Evolutionary conservation across 495 filamentous ascomycete genomes (phyloP).

Genomic region (Podospora comata): DNA sequence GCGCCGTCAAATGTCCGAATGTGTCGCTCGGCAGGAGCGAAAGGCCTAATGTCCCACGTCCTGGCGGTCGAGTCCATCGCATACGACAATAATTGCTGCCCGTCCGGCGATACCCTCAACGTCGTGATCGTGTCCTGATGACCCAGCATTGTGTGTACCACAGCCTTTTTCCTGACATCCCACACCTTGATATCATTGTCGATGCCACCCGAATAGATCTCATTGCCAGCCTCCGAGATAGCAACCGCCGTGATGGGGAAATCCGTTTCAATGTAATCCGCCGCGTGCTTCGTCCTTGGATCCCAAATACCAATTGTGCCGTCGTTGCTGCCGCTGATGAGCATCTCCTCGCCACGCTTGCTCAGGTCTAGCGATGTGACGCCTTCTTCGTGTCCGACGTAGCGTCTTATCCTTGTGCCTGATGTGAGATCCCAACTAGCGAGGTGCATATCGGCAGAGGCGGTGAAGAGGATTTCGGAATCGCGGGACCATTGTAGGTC

Average conservation of each 20-base stretch:
- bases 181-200: slow-evolving; percentile 97
- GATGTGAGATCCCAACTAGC: slow-evolving; percentile 94
- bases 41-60: slow-evolving; percentile 95
- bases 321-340: slow-evolving; percentile 88
- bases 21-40: slow-evolving; percentile 81
- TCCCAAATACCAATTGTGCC: slow-evolving; percentile 96
- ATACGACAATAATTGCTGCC: slow-evolving; percentile 84
- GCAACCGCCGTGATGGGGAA: slow-evolving; percentile 92
- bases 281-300: slow-evolving; percentile 82
- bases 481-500: slow-evolving; percentile 97
- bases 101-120: slow-evolving; percentile 83
- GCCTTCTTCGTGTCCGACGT: slow-evolving; percentile 90
- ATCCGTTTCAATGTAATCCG: slow-evolving; percentile 84
- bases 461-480: slow-evolving; percentile 84
- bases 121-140: slow-evolving; percentile 93
- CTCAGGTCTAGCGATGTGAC: slow-evolving; percentile 87
- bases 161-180: slow-evolving; percentile 87
- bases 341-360: slow-evolving; percentile 81
- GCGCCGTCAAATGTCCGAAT: slow-evolving; percentile 87
- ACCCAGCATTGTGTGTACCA: slow-evolving; percentile 82
- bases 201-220: slow-evolving; percentile 92
- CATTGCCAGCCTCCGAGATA: slow-evolving; percentile 86
- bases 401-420: slow-evolving; percentile 80
- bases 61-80: slow-evolving; percentile 89
- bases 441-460: slow-evolving; percentile 86